Base-by-base conservation (phyloP, 2,329 filamentous ascomycete species). In the Setomelanomma holmii region DNA sequence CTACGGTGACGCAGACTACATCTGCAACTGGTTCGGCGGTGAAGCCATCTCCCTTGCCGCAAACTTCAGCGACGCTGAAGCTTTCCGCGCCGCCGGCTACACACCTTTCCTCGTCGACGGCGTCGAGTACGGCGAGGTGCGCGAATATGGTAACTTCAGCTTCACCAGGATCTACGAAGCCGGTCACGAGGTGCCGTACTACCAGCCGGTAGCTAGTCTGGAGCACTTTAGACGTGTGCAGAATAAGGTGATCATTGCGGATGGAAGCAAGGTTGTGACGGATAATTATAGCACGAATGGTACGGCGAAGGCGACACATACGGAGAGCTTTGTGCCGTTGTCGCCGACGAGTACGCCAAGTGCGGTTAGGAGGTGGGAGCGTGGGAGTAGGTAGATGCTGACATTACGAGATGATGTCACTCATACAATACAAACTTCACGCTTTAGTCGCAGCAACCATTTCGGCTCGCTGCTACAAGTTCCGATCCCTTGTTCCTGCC, bases 71-170 rank as follows among this genome's bases (percentile, higher is more conserved):
- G 67, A 76, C 7, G 73, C 76, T 36, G 64, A 72, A 5, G 63
- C 71, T 2, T 95, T 93, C 70, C 76, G 80, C 1, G 74, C 77
- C 0, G 86, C 90, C 0, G 90, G 89, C 0, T 95, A 93, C 72
- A 85, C 88, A 33, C 89, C 89, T 63, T 82, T 81, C 38, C 78
- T 83, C 10, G 87, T 89, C 70, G 84, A 86, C 66, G 89, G 84
- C 45, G 34, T 77, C 19, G 74, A 80, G 39, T 79, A 79, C 19
- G 91, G 90, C 21, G 83, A 84, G 50, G 89, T 90, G 0, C 82
- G 90, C 8, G 89, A 95, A 72, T 90, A 85, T 61, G 90, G 88
- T 4, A 92, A 92, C 51, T 76, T 84, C 42, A 79, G 75, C 40
- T 83, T 83, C 59, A 75, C 75, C 7, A 68, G 79, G 16, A 75